These are phyloP conservation scores for Saccharomyces hybrid DNA, from an alignment of 1,139 yeast genomes.

Conservation along the genomic window DNA sequence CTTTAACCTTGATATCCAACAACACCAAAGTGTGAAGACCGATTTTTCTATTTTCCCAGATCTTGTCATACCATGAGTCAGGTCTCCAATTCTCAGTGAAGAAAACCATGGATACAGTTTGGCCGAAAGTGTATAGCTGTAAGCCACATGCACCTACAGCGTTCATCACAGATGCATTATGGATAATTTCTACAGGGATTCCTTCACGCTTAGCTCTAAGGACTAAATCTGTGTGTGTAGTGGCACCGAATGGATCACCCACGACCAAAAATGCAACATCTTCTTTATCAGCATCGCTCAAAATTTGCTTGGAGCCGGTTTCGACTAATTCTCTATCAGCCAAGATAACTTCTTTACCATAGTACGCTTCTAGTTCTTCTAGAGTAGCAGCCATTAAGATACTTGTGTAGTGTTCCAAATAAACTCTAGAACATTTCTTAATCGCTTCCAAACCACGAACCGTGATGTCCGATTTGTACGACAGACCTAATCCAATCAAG, in stretches of 20 bases:
- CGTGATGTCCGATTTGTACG: constrained; percentile 83
- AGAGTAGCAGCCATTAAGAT: constrained; percentile 88
- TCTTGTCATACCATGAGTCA: constrained; percentile 84
- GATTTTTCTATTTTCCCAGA: constrained; percentile 78
- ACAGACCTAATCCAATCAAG: constrained; percentile 83
- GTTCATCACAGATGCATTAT: constrained; percentile 95
- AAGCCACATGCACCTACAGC: constrained; percentile 98
- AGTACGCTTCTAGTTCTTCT: constrained; percentile 60
- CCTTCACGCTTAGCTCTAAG: constrained; percentile 80
- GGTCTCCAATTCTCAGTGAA: constrained; percentile 96
- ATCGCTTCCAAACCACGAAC: constrained; percentile 88
- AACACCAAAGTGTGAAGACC: constrained; percentile 87
- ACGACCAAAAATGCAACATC: constrained; percentile 92
- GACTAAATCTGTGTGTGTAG: constrained; percentile 91
- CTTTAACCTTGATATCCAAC: constrained; percentile 91
- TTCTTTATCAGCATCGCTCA: constrained; percentile 66
- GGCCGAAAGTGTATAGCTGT: constrained; percentile 92
- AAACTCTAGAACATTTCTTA: constrained; percentile 75
- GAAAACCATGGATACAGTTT: constrained; percentile 89
- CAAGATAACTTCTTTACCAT: constrained; percentile 74
- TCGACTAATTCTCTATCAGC: constrained; percentile 96
- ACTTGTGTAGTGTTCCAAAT: constrained; percentile 90
- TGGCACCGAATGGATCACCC: constrained; percentile 97
- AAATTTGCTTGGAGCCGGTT: constrained; percentile 72
- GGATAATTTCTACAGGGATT: constrained; percentile 73